phyloP scores from a whole-genome alignment of 176 grass and related monocot species.

The Cenchrus americanus region DNA sequence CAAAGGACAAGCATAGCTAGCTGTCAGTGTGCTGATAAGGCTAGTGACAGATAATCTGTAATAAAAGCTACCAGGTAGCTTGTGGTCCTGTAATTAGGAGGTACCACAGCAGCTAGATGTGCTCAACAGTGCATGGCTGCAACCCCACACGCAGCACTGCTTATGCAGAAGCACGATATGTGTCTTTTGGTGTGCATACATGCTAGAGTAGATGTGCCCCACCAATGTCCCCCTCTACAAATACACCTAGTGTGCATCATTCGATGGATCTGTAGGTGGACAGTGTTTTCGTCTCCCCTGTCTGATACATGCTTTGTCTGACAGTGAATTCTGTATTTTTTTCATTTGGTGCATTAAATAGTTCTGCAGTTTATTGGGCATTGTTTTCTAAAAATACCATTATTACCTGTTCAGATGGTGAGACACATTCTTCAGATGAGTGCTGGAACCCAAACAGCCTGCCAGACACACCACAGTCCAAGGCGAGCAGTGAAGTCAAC shows the following conservation, averaged over 20 bases:
- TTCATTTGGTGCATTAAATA: conserved; percentile 2
- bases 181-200: conserved; percentile 55
- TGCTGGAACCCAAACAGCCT: conserved; percentile 66
- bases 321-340: conserved; percentile 34
- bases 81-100: conserved; percentile 57
- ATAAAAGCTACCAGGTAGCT: conserved; percentile 67
- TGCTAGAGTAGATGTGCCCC: conserved; percentile 60
- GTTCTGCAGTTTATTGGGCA: conserved; percentile 28
- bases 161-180: conserved; percentile 58
- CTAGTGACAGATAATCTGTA: conserved; percentile 73
- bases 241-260: conserved; percentile 44
- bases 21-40: conserved; percentile 60
- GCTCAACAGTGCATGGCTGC: conserved; percentile 41
- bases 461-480: conserved; percentile 69
- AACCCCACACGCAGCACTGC: conserved; percentile 55
- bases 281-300: conserved; percentile 32
- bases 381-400: conserved; percentile 36
- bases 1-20: conserved; percentile 74
- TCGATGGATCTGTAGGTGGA: conserved; percentile 22
- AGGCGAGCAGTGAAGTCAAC: conserved; percentile 56
- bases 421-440: conserved; percentile 82
- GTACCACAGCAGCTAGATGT: conserved; percentile 51
- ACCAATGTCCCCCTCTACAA: conserved; percentile 47
- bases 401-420: conserved; percentile 65
- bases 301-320: conserved; percentile 31